Evolutionary conservation across 2,329 filamentous ascomycete species (phyloP), one percentile per base, ranked within the genome.

Genomic region (Botrytis pseudocinerea): DNA sequence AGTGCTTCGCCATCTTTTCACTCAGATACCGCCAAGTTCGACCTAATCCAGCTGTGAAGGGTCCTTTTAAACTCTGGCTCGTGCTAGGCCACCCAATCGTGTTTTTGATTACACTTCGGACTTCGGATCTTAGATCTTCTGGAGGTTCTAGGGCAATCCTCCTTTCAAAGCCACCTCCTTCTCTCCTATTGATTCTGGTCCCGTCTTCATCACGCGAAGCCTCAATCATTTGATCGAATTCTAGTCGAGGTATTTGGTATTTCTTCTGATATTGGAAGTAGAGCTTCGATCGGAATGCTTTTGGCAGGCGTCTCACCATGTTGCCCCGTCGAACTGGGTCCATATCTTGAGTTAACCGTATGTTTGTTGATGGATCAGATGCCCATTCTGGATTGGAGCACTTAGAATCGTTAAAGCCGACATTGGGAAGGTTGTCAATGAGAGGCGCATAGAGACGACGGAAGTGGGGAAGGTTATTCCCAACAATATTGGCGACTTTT

Each of bases 211-310:
- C 92, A 72, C 87, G 88, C 60, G 87, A 89, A n/a, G 90, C 88
- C 74, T 93, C 88, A 82, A 98, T 91, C 90, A 98, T 95, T 79
- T 89, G 87, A 79, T 93, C 86, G 82, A 97, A 99, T 72, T 97
- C 94, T 7, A 89, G 87, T 25, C 90, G 90, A 0, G 95, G 94
- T 61, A 99, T 96, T 72, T 89, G 88, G 79, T 95, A 97, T 79
- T 97, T 95, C 81, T 92, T 91, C 82, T 97, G 95, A 82, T 98
- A 99, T 79, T 95, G 91, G 82, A 97, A 97, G 84, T 99, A 99
- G 0, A 99, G 85, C 74, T 94, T 95, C 71, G 92, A 89, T 54
- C 96, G 90, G 86, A 99, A 98, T 9, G 90, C 87, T 78, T 92
- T 92, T 6, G 96, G 96, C 18, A 99, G 85, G 20, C 96, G 91